phyloP scores from a whole-genome alignment of 2,329 filamentous ascomycete species.

The Xylaria sp. region DNA sequence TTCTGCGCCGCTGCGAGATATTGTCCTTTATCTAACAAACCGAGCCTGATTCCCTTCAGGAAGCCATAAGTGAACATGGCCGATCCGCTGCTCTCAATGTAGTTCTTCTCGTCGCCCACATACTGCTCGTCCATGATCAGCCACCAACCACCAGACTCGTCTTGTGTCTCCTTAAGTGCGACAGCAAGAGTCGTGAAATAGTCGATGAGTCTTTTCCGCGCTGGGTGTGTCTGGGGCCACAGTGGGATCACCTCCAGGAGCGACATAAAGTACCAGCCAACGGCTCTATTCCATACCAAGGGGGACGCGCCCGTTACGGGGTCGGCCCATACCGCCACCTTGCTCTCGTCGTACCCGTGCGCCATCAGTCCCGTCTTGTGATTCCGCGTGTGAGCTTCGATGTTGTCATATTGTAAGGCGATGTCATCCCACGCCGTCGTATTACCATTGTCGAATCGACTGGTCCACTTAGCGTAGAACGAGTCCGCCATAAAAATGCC shows the following conservation, averaged over 20 bases:
- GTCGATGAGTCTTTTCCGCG: slow-evolving; percentile 50
- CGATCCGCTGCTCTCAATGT: slow-evolving; percentile 67
- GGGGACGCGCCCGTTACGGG: slow-evolving; percentile 58
- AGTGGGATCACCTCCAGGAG: slow-evolving; percentile 60
- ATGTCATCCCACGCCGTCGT: slow-evolving; percentile 57
- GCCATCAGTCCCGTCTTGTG: slow-evolving; percentile 54
- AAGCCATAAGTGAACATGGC: slow-evolving; percentile 67
- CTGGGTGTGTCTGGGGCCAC: slow-evolving; percentile 51
- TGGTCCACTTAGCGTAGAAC: slow-evolving; percentile 56
- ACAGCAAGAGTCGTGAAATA: slow-evolving; percentile 56
- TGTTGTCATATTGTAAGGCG: slow-evolving; percentile 54
- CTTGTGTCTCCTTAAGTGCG: slow-evolving; percentile 55
- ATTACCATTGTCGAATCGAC: slow-evolving; percentile 52
- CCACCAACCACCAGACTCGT: slow-evolving; percentile 65
- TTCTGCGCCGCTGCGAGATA: slow-evolving; percentile 54
- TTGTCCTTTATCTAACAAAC: slow-evolving; percentile 46
- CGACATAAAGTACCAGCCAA: slow-evolving; percentile 62
- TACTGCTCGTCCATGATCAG: slow-evolving; percentile 63
- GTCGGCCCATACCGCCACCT: slow-evolving; percentile 59
- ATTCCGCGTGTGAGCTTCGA: slow-evolving; percentile 55
- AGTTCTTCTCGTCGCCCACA: slow-evolving; percentile 62
- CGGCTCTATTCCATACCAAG: slow-evolving; percentile 60
- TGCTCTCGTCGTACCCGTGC: slow-evolving; percentile 62
- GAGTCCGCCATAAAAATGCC: slow-evolving; percentile 62
- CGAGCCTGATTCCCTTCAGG: slow-evolving; percentile 56